Evolutionary conservation across 345 rosid species (phyloP).

Genomic region (Punica granatum): DNA sequence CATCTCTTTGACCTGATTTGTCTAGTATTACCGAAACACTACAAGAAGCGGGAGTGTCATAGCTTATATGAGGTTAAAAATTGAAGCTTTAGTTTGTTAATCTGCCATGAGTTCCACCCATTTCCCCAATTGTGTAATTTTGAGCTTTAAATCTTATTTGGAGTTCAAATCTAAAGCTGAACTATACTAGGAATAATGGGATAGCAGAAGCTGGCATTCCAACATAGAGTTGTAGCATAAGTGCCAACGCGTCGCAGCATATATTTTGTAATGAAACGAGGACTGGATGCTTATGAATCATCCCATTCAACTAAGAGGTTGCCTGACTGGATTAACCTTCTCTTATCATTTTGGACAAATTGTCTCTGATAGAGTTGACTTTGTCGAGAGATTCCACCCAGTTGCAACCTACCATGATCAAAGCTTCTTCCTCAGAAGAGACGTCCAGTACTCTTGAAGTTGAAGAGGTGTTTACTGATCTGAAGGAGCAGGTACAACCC

Average conservation of each 20-base stretch:
- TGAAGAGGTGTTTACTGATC: conserved; percentile 51
- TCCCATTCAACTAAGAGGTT: neutral
- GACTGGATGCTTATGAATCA: neutral
- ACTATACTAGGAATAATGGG: too few species aligned
- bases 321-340: neutral
- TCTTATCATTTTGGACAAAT: neutral
- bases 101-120: too few species aligned
- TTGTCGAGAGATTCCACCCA: conserved; percentile 33
- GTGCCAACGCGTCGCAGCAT: too few species aligned
- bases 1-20: neutral
- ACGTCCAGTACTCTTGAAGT: conserved; percentile 36
- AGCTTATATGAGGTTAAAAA: too few species aligned
- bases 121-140: neutral
- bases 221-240: too few species aligned
- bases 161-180: neutral
- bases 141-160: neutral
- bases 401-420: conserved; percentile 35
- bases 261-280: too few species aligned
- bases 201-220: too few species aligned
- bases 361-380: neutral
- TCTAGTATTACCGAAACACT: too few species aligned
- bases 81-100: neutral
- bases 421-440: conserved; percentile 59
- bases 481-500: conserved; percentile 67
- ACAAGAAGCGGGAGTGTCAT: too few species aligned